Conservation (phyloP, 768 basidiomycete species). For the Russula emetica region DNA sequence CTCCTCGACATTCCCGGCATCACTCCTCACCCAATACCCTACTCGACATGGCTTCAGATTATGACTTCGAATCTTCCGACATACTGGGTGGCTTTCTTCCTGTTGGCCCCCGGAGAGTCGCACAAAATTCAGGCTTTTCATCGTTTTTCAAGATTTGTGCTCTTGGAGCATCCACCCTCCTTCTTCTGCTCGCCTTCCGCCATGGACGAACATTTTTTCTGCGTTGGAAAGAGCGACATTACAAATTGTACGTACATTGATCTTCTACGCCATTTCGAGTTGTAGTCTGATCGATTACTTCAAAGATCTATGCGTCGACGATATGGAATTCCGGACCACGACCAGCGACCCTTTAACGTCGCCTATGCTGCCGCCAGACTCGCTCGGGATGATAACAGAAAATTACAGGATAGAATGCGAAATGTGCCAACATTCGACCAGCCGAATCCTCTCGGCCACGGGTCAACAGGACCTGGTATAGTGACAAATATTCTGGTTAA, state of each 20-base stretch:
- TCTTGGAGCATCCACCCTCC: conserved; percentile 18
- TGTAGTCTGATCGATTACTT: conserved; percentile 18
- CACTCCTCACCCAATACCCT: conserved; percentile 28
- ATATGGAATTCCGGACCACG: conserved; percentile 80
- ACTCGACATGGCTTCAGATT: conserved; percentile 46
- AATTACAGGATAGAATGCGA: conserved; percentile 13
- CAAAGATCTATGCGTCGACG: conserved; percentile 64
- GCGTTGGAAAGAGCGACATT: conserved; percentile 58
- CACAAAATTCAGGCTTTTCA: conserved; percentile 19
- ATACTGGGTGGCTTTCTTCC: conserved; percentile 56
- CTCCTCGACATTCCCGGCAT: background rate
- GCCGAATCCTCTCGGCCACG: background rate
- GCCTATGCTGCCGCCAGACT: conserved; percentile 72
- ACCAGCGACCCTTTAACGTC: conserved; percentile 79
- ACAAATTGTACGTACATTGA: conserved; percentile 53
- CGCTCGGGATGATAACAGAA: conserved; percentile 44
- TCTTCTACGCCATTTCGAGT: conserved; percentile 11
- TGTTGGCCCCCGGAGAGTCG: conserved; percentile 29
- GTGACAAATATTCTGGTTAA: background rate
- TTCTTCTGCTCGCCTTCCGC: conserved; percentile 33
- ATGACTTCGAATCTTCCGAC: conserved; percentile 55
- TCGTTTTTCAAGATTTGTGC: conserved; percentile 24
- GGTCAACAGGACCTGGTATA: conserved; percentile 11
- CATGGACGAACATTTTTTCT: conserved; percentile 40
- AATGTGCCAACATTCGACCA: background rate